A percentile compares a stretch with the other conserved stretches of the same genome.
These are phyloP conservation scores for Diaporthe sp. DNA, from an alignment of 2,329 filamentous ascomycete genomes.

Conservation along the genomic window DNA sequence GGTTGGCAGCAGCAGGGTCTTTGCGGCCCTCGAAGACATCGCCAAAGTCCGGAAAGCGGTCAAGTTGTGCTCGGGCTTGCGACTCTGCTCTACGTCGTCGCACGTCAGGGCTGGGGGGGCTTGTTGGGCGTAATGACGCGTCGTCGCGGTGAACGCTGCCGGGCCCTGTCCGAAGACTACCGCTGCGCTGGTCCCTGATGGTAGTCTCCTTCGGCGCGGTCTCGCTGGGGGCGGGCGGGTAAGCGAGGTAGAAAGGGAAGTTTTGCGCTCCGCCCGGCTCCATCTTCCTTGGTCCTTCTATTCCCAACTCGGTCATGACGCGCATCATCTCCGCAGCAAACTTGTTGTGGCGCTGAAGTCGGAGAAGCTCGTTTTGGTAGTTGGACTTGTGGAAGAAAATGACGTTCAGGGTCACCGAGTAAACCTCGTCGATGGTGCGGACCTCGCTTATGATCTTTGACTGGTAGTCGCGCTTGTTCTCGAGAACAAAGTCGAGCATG, in stretches of 20 bases:
- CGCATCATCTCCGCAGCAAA: slow-evolving; percentile 94
- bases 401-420: slow-evolving; percentile 89
- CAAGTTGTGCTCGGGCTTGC: slow-evolving; percentile 25
- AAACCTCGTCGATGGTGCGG: slow-evolving; percentile 82
- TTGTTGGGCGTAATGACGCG: slow-evolving; percentile 3
- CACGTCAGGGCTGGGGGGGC: slow-evolving; percentile 10
- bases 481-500: slow-evolving; percentile 85
- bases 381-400: slow-evolving; percentile 99
- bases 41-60: slow-evolving; percentile 34
- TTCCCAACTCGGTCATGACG: slow-evolving; percentile 85
- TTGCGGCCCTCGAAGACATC: slow-evolving; percentile 41
- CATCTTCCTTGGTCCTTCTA: slow-evolving; percentile 85
- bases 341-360: slow-evolving; percentile 91
- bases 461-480: slow-evolving; percentile 83
- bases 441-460: slow-evolving; percentile 75
- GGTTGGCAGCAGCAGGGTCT: slow-evolving; percentile 32
- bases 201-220: slow-evolving; percentile 28
- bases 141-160: slow-evolving; percentile 10
- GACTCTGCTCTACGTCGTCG: slow-evolving; percentile 39
- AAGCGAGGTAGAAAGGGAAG: slow-evolving; percentile 70
- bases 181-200: slow-evolving; percentile 36
- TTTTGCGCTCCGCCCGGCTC: slow-evolving; percentile 77
- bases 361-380: slow-evolving; percentile 94
- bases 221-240: slow-evolving; percentile 49
- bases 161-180: slow-evolving; percentile 29